phyloP scores from a whole-genome alignment of 371 early-diverging fungal species.

The Sanchytrium tribonematis region DNA sequence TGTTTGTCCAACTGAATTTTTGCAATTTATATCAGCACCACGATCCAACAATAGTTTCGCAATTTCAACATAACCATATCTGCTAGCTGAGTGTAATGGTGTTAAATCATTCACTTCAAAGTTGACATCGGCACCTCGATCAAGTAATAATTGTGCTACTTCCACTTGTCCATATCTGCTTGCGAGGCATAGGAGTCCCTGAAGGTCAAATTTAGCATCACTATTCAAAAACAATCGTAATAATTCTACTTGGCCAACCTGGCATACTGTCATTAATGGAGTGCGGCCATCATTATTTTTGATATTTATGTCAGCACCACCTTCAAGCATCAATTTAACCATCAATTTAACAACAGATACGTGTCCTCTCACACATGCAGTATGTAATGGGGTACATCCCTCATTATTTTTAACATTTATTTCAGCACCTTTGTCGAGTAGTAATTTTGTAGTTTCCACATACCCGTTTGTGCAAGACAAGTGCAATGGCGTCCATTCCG shows the following conservation, averaged over 20 bases:
- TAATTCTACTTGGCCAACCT: too few species aligned
- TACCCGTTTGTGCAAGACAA: constrained; percentile 26
- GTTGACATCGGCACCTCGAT: constrained; percentile 31
- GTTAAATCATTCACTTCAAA: constrained; percentile 26
- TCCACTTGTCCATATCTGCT: constrained; percentile 65
- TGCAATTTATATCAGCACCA: constrained; percentile 22
- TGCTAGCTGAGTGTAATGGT: constrained; percentile 58
- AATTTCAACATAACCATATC: constrained; percentile 51
- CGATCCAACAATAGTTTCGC: constrained; percentile 37
- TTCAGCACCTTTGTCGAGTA: constrained; percentile 16
- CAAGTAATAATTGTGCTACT: constrained; percentile 44
- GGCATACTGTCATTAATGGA: too few species aligned
- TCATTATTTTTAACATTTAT: constrained; percentile 31
- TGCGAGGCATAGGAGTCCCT: constrained; percentile 51
- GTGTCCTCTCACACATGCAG: constrained; percentile 60
- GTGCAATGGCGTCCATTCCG: constrained; percentile 24
- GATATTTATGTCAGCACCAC: constrained; percentile 19
- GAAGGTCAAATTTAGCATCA: too few species aligned
- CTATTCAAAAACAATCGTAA: too few species aligned
- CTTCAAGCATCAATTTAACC: constrained; percentile 22
- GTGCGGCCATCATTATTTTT: constrained; percentile 1
- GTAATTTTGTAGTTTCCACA: constrained; percentile 14
- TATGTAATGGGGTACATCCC: constrained; percentile 55
- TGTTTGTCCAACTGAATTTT: constrained; percentile 13
- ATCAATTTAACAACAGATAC: constrained; percentile 28